Evolutionary conservation across 2,329 filamentous ascomycete genomes (phyloP).

Genomic region (Ciborinia camelliae): DNA sequence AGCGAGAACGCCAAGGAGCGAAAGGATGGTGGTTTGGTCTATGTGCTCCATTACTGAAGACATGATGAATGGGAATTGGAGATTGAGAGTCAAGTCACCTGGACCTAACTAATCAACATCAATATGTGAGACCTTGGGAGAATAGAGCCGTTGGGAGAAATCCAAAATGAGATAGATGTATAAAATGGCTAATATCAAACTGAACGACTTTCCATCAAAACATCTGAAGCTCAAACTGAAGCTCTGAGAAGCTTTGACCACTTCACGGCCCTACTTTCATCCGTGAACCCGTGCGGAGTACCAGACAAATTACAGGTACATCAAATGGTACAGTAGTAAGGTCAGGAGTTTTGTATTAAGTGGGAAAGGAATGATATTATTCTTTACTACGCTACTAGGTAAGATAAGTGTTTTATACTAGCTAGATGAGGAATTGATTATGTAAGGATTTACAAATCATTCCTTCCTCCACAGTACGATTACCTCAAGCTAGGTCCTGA

Average conservation of each 20-base stretch:
- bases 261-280: neutral
- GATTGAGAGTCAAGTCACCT: neutral
- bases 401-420: too few relatives aligned
- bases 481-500: too few relatives aligned
- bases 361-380: too few relatives aligned
- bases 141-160: too few relatives aligned
- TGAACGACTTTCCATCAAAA: too few relatives aligned
- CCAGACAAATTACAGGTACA: too few relatives aligned
- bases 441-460: too few relatives aligned
- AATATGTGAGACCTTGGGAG: neutral
- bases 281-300: neutral
- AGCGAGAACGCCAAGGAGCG: conserved; percentile 53
- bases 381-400: too few relatives aligned
- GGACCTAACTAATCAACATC: neutral
- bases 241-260: conserved; percentile 6
- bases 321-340: too few relatives aligned
- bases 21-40: conserved; percentile 57
- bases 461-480: too few relatives aligned
- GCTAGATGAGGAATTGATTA: too few relatives aligned
- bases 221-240: neutral
- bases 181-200: neutral
- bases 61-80: conserved; percentile 2
- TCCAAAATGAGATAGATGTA: neutral
- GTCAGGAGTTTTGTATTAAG: too few relatives aligned
- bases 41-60: conserved; percentile 43